Evolutionary conservation across 768 basidiomycete genomes (phyloP).

Genomic region (Multifurca ochricompacta): DNA sequence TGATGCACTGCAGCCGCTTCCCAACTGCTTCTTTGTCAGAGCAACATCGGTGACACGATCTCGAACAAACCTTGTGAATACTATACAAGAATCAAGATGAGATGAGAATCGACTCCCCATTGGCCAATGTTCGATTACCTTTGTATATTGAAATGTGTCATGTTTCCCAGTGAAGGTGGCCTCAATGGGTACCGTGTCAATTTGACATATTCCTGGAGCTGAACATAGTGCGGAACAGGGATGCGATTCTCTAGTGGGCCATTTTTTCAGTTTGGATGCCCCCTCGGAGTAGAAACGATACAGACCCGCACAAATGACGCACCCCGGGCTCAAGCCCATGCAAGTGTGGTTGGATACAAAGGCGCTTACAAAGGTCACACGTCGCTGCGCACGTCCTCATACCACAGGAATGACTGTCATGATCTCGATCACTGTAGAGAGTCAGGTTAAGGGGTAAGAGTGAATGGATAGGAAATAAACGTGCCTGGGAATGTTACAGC

Average conservation of each 20-base stretch:
- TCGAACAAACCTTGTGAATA: constrained; percentile 43
- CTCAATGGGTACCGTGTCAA: constrained; percentile 50
- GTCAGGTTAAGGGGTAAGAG: too few species aligned
- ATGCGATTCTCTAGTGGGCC: constrained; percentile 41
- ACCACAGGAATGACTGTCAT: constrained; percentile 43
- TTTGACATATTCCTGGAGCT: constrained; percentile 47
- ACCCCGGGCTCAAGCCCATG: constrained; percentile 38
- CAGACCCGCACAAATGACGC: constrained; percentile 51
- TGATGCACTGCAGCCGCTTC: constrained; percentile 45
- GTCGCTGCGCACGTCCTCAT: constrained; percentile 42
- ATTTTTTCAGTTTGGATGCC: not conserved
- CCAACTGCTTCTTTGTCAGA: constrained; percentile 30
- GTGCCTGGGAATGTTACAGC: constrained; percentile 1
- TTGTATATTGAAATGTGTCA: constrained; percentile 58
- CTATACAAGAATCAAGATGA: constrained; percentile 24
- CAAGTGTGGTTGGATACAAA: constrained; percentile 47
- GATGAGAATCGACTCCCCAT: not conserved
- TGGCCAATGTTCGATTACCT: constrained; percentile 31
- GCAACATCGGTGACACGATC: not conserved
- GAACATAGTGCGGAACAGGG: constrained; percentile 37
- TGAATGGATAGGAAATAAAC: not conserved
- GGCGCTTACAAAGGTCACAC: constrained; percentile 48
- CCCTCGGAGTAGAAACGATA: not conserved
- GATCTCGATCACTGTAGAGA: constrained; percentile 35
- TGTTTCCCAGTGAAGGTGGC: constrained; percentile 54